Base-by-base conservation (phyloP, 1,284 basidiomycete species). In the Trametes polyzona region DNA sequence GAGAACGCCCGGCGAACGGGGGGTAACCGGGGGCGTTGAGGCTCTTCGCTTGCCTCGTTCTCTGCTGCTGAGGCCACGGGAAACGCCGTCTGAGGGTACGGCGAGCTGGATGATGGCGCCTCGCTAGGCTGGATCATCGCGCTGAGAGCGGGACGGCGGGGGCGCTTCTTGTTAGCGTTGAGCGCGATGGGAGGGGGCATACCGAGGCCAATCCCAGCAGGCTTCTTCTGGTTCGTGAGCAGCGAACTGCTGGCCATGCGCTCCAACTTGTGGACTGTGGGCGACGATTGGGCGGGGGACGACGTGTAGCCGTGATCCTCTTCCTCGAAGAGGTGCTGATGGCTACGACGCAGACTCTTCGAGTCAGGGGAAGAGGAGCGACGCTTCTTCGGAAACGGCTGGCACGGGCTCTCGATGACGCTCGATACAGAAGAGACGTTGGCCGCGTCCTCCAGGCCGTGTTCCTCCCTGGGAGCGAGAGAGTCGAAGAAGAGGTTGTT, bases 1-100 rank as follows among this genome's bases (percentile, higher is more conserved):
- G 87, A 90, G 70, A 92, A 89, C 0, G 86, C 89, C 36, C 90
- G 84, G 30, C 90, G 83, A 14, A 80, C 75, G 26, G 82, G 81
- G 1, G 78, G 80, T 12, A 80, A 72, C 17, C 42, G 54, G 24
- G 40, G 39, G 39, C 59, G 55, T 37, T 53, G 64, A 30, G 42
- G 55, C 30, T 61, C 63, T 7, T 62, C 54, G 6, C 60, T 49
- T 7, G 67, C 56, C 0, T 55, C 47, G 12, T 63, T 58, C 44
- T 64, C 59, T 14, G 19, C 29, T 39, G 35, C 40, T 10, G 53
- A 55, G 37, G 59, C 36, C n/a, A 60, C 33, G 7, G 65, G 66
- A 58, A 64, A 64, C 14, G 71, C 80, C 8, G 80, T 81, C 39
- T 76, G 61, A 30, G 65, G 64, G 36, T 47, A 61, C 30, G 61